phyloP scores from a whole-genome alignment of 2,329 filamentous ascomycete species.

The Hypoxylon sp. region DNA sequence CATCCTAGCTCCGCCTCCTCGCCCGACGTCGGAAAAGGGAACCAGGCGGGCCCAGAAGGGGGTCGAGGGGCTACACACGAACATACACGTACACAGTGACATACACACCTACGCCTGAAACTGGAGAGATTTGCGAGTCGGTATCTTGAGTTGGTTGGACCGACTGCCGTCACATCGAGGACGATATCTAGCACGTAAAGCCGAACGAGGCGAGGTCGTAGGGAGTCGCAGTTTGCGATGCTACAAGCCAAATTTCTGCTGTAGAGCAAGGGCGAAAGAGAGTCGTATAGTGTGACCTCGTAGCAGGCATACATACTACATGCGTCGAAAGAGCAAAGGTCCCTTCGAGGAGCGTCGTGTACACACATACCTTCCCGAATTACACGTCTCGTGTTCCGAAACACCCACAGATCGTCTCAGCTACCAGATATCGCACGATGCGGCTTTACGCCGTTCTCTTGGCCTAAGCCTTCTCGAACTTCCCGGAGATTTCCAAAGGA shows the following conservation, averaged over 20 bases:
- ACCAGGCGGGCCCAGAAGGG: background rate
- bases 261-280: too few species aligned
- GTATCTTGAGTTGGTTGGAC: background rate
- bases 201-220: background rate
- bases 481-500: slow-evolving; percentile 7
- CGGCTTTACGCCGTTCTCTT: background rate
- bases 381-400: background rate
- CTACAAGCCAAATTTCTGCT: background rate
- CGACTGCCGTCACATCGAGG: background rate
- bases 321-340: background rate
- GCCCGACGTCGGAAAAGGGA: background rate
- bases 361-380: too few species aligned
- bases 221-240: background rate
- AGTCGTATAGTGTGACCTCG: background rate
- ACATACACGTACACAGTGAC: too few species aligned
- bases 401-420: background rate
- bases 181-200: background rate
- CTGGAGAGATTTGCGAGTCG: background rate
- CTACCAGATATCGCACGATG: background rate
- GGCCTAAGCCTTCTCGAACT: background rate
- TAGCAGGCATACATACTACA: too few species aligned
- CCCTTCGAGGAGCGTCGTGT: too few species aligned
- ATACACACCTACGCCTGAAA: background rate
- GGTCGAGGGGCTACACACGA: too few species aligned
- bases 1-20: background rate